phyloP scores from a whole-genome alignment of 1,284 basidiomycete species.

The Rhizopogon parksii region DNA sequence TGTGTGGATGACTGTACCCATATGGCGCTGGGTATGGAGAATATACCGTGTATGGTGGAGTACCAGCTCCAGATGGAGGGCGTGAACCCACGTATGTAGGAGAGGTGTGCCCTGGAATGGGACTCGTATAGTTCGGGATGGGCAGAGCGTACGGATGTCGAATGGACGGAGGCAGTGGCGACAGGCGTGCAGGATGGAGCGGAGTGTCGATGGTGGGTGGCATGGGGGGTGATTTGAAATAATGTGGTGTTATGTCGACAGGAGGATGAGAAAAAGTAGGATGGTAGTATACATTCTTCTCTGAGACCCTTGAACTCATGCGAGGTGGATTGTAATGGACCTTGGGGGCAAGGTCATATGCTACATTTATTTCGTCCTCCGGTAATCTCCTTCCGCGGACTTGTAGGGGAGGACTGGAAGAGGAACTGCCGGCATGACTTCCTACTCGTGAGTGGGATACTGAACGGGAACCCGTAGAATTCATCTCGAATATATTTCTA shows the following conservation, averaged over 20 bases:
- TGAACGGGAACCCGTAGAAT: slow-evolving; percentile 26
- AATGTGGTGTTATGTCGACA: background rate
- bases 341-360: slow-evolving; percentile 3
- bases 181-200: slow-evolving; percentile 13
- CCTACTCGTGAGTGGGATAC: slow-evolving; percentile 35
- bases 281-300: background rate
- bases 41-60: slow-evolving; percentile 28
- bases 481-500: slow-evolving; percentile 23
- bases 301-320: background rate
- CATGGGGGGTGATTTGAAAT: background rate
- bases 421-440: slow-evolving; percentile 36
- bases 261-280: background rate
- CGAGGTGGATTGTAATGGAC: background rate
- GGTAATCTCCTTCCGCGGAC: slow-evolving; percentile 27
- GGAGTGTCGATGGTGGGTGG: slow-evolving; percentile 13
- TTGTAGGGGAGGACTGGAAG: slow-evolving; percentile 36
- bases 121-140: slow-evolving; percentile 15
- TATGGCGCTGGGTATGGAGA: slow-evolving; percentile 26
- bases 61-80: slow-evolving; percentile 22
- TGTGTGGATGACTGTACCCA: slow-evolving; percentile 22
- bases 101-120: slow-evolving; percentile 23
- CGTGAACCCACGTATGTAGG: slow-evolving; percentile 19
- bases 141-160: slow-evolving; percentile 20
- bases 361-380: slow-evolving; percentile 17
- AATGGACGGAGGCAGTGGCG: slow-evolving; percentile 21